Evolutionary conservation across 805 yeast species (phyloP), one percentile per base, ranked within the genome.

Genomic region (Tetrapisispora namnaoensis): DNA sequence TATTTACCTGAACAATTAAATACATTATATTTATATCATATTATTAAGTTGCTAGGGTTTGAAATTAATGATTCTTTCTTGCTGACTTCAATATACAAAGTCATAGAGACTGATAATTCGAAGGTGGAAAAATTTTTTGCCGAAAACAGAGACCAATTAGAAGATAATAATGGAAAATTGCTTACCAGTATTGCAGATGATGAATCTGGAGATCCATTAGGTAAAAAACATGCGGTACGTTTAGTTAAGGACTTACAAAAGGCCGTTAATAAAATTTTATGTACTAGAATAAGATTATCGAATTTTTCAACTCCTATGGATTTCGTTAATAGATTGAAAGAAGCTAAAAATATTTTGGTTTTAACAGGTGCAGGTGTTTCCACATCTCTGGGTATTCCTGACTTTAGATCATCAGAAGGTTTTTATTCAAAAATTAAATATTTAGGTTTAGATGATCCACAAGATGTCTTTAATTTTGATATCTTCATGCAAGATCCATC

Each of bases 351-450:
- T 38, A 74, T 89, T 16, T 59, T 90, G 50, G 88, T 89, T 0
- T 63, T 89, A 17, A 86, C 96, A 0, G 97, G 97, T 11, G 97
- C 97, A 1, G 97, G 97, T 24, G 86, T 89, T 48, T 85, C 95
- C 38, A 88, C 96, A 2, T 79, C 88, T 1, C 69, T 88, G 48
- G 96, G 96, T 5, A 89, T 88, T 47, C 96, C 96, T 0, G 96
- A 88, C 67, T 88, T 89, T 68, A 75, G 97, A 61, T 87, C 96
- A 0, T 79, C 86, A 18, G 75, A 82, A 53, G 97, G 97, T 45
- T 76, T 89, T 49, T 89, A 89, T 66, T 74, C 86, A 2, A 77
- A 76, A 56, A 74, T 90, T 55, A 73, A 74, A 46, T 75, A 77
- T 58, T 65, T 86, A 50, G 89, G 93, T 0, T 68, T 89, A 39